A percentile compares a stretch with the other conserved stretches of the same genome.
phyloP scores from a whole-genome alignment of 1,284 basidiomycete genomes.

The Grifola frondosa region DNA sequence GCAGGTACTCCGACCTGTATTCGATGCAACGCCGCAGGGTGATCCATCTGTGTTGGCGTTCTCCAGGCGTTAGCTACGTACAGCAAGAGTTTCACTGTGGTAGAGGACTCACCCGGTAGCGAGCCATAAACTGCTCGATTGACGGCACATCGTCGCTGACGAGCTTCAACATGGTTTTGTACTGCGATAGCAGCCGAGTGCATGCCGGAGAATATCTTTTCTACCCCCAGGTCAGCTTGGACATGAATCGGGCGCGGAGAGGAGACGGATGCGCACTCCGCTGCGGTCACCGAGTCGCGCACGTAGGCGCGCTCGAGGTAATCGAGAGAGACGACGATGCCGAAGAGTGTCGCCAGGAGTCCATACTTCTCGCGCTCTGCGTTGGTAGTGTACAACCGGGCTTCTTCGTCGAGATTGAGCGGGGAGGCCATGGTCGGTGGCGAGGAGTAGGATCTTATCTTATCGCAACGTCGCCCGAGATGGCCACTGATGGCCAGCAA shows the following conservation, averaged over 20 bases:
- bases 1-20: conserved; percentile 93
- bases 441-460: no score
- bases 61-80: no score
- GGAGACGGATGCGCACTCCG: conserved; percentile 66
- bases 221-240: conserved; percentile 27
- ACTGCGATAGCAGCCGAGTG: conserved; percentile 88
- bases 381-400: conserved; percentile 85
- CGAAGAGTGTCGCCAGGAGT: conserved; percentile 87
- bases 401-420: conserved; percentile 86
- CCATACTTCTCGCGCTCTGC: conserved; percentile 89
- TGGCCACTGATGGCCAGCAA: no score
- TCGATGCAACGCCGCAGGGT: conserved; percentile 89
- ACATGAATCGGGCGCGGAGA: not conserved
- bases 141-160: conserved; percentile 83
- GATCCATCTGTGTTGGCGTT: conserved; percentile 90
- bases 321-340: conserved; percentile 89
- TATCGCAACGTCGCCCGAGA: no score
- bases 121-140: conserved; percentile 88
- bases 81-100: no score
- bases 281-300: conserved; percentile 85
- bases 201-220: conserved; percentile 96
- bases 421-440: conserved; percentile 29
- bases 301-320: conserved; percentile 96
- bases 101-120: conserved; percentile 65
- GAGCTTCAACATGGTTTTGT: conserved; percentile 95